phyloP scores from a whole-genome alignment of 139 green algal genomes.

The Astrephomene gubernaculifera region DNA sequence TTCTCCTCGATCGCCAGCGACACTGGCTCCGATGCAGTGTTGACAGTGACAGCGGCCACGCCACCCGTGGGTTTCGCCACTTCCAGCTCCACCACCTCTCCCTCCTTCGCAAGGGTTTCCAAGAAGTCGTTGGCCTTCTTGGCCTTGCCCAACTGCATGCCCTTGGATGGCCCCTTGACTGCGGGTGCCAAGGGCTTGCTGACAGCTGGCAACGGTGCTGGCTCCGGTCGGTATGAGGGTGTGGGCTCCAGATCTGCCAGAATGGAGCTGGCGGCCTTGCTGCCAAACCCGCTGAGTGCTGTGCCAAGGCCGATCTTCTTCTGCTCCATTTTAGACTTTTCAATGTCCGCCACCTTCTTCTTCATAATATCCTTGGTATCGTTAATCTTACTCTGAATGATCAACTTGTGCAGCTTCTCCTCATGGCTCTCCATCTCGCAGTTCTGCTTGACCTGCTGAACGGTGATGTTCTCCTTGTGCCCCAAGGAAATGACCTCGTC shows the following conservation, averaged over 20 bases:
- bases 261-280: neutral
- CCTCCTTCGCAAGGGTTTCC: slow-evolving; percentile 84
- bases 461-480: slow-evolving; percentile 92
- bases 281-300: slow-evolving; percentile 45
- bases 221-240: slow-evolving; percentile 8
- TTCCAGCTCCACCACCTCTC: slow-evolving; percentile 78
- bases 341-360: slow-evolving; percentile 95
- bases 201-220: neutral
- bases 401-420: slow-evolving; percentile 99
- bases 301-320: slow-evolving; percentile 46
- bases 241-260: slow-evolving; percentile 1
- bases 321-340: slow-evolving; percentile 90
- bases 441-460: slow-evolving; percentile 93
- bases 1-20: slow-evolving; percentile 88
- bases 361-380: slow-evolving; percentile 95
- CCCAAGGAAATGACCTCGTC: slow-evolving; percentile 98
- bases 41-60: slow-evolving; percentile 33
- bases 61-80: slow-evolving; percentile 32
- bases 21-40: slow-evolving; percentile 60
- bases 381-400: slow-evolving; percentile 89
- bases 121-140: slow-evolving; percentile 89
- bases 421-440: slow-evolving; percentile 98
- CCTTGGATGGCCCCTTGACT: slow-evolving; percentile 57
- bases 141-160: slow-evolving; percentile 91
- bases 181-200: slow-evolving; percentile 12